Evolutionary conservation across 192 early-diverging fungal species (phyloP).

Genomic region (Kappamyces sp.): DNA sequence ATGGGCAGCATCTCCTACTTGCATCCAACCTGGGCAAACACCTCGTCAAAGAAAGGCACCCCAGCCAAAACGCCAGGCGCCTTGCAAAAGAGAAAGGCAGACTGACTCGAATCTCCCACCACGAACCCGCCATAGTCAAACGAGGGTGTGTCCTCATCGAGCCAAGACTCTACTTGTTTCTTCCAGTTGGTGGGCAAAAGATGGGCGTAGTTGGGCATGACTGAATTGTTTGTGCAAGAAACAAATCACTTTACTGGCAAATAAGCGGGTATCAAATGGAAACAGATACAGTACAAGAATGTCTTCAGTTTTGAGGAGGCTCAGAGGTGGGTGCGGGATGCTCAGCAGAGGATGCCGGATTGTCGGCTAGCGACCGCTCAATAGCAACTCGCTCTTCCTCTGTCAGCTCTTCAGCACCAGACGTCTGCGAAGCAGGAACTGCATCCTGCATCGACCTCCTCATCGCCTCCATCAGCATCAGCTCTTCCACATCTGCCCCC

Average conservation of each 20-base stretch:
- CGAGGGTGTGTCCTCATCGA: constrained; percentile 92
- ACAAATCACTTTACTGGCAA: constrained; percentile 1
- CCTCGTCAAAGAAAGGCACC: constrained; percentile 91
- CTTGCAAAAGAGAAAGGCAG: constrained; percentile 84
- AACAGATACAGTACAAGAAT: neutral
- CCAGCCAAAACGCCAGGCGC: constrained; percentile 85
- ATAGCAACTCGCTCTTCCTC: neutral
- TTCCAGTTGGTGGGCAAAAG: constrained; percentile 74
- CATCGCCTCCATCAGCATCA: constrained; percentile 91
- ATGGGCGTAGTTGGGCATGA: constrained; percentile 42
- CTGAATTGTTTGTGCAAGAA: constrained; percentile 22
- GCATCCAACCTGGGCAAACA: constrained; percentile 88
- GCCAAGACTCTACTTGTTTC: constrained; percentile 70
- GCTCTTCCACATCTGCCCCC: constrained; percentile 81
- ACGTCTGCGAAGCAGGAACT: neutral
- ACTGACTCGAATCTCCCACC: constrained; percentile 79
- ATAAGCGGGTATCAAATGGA: neutral
- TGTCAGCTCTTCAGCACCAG: neutral
- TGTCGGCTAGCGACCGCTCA: neutral
- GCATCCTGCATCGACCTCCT: constrained; percentile 46
- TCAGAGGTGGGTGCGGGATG: too few species aligned
- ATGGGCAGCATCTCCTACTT: constrained; percentile 40
- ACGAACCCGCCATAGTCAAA: constrained; percentile 98
- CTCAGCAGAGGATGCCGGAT: neutral
- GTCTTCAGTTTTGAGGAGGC: neutral